Conservation (phyloP, 192 early-diverging fungal species). For the Coemansia sp. region DNA sequence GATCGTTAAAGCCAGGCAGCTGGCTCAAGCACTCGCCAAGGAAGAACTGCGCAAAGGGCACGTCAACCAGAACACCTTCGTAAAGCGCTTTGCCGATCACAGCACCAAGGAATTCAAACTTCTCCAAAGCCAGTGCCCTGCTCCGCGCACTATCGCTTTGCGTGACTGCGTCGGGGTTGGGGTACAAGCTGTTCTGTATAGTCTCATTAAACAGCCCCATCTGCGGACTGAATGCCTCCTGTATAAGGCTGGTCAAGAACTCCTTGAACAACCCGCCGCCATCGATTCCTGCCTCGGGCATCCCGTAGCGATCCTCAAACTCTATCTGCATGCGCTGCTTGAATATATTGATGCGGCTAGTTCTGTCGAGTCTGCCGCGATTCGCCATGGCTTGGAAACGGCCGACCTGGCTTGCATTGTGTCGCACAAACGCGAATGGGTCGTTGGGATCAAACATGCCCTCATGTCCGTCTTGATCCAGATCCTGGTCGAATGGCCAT, state of each 20-base stretch:
- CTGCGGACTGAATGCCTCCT: constrained; percentile 76
- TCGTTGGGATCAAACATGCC: constrained; percentile 7
- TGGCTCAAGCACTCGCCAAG: constrained; percentile 71
- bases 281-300: constrained; percentile 91
- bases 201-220: constrained; percentile 71
- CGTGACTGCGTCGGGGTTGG: constrained; percentile 62
- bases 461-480: background rate
- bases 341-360: constrained; percentile 58
- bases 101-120: constrained; percentile 77
- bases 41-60: constrained; percentile 83
- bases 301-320: constrained; percentile 84
- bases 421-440: constrained; percentile 10
- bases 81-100: constrained; percentile 87
- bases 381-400: constrained; percentile 13
- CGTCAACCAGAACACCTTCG: constrained; percentile 83
- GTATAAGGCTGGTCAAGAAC: constrained; percentile 79
- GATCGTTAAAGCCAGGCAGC: constrained; percentile 75
- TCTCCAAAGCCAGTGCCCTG: constrained; percentile 53
- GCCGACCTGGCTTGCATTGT: background rate
- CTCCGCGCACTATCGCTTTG: constrained; percentile 19
- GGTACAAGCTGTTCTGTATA: constrained; percentile 70
- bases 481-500: constrained; percentile 1
- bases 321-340: constrained; percentile 81
- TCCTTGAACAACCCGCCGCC: constrained; percentile 98
- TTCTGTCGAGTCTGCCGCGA: constrained; percentile 11